Evolutionary conservation across 441 rosid species (phyloP).

Genomic region (Brassica hybrid): DNA sequence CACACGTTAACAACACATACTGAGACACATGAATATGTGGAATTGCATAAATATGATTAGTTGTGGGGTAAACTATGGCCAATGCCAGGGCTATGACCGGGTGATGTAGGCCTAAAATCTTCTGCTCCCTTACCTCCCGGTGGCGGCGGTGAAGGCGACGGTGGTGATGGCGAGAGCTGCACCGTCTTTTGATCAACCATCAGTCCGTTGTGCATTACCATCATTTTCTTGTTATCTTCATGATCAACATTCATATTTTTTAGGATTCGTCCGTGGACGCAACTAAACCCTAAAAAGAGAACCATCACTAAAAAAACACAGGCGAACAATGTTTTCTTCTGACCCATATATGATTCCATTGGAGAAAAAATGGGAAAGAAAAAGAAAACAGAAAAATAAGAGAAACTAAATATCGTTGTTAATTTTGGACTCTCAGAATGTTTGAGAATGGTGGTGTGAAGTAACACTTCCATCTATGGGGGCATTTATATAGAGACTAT

Average conservation of each 20-base stretch:
- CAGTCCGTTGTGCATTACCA: not conserved
- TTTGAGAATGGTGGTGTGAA: slow-evolving; percentile 35
- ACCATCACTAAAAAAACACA: slow-evolving; percentile 30
- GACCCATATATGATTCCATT: slow-evolving; percentile 40
- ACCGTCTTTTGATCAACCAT: slow-evolving; percentile 1
- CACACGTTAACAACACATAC: slow-evolving; percentile 17
- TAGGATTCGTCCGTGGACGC: slow-evolving; percentile 41
- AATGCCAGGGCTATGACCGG: slow-evolving; percentile 50
- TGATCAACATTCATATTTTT: slow-evolving; percentile 5
- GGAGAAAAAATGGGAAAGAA: slow-evolving; percentile 23
- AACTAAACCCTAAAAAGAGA: slow-evolving; percentile 28
- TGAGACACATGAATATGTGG: slow-evolving; percentile 10
- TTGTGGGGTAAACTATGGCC: slow-evolving; percentile 38
- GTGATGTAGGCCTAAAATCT: slow-evolving; percentile 53
- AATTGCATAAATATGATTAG: slow-evolving; percentile 22
- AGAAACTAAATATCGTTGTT: not conserved
- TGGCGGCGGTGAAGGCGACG: slow-evolving; percentile 7
- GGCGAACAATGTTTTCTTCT: slow-evolving; percentile 38
- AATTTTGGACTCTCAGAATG: slow-evolving; percentile 2
- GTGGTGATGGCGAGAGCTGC: slow-evolving; percentile 23
- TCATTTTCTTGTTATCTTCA: slow-evolving; percentile 20
- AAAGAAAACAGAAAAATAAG: slow-evolving; percentile 28
- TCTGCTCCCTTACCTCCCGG: slow-evolving; percentile 31
- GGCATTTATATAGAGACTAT: slow-evolving; percentile 30
- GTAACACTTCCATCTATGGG: slow-evolving; percentile 34